These are phyloP conservation scores for Cutaneotrichosporon spelunceum DNA, from an alignment of 1,284 basidiomycete genomes.

Conservation along the genomic window DNA sequence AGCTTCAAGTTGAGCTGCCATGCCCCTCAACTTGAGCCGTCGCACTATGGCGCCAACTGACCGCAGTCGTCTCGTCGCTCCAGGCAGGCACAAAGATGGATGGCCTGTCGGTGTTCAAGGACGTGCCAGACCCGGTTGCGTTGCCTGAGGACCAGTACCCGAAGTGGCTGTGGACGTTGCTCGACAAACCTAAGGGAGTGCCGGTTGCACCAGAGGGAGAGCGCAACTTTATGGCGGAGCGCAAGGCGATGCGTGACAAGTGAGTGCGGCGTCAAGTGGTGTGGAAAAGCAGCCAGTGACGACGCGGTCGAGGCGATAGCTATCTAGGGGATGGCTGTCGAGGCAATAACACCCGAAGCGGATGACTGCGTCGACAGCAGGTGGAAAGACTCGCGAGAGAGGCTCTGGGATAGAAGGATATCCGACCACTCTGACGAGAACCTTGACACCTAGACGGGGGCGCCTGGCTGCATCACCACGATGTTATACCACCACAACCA, in stretches of 20 bases:
- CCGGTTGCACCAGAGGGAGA: conserved; percentile 25
- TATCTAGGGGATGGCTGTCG: too few relatives aligned
- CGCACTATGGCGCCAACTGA: background rate
- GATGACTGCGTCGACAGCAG: too few relatives aligned
- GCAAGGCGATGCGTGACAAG: conserved; percentile 42
- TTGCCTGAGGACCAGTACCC: conserved; percentile 81
- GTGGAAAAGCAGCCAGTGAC: background rate
- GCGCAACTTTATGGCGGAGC: conserved; percentile 42
- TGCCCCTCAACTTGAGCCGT: background rate
- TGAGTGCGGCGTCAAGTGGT: conserved; percentile 28
- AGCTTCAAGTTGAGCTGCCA: background rate
- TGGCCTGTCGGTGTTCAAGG: conserved; percentile 79
- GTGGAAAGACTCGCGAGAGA: background rate
- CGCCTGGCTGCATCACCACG: too few relatives aligned
- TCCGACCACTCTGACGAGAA: too few relatives aligned
- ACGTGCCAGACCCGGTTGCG: conserved; percentile 73
- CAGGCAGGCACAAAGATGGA: conserved; percentile 66
- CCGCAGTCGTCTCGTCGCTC: conserved; percentile 55
- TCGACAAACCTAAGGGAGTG: conserved; percentile 46
- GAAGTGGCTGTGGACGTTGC: conserved; percentile 79
- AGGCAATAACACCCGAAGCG: too few relatives aligned
- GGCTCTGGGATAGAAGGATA: background rate
- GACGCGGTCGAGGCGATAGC: background rate
- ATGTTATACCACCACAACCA: too few relatives aligned
- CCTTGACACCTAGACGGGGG: too few relatives aligned